Base-by-base conservation (phyloP, 345 rosid species). In the Salix purpurea region DNA sequence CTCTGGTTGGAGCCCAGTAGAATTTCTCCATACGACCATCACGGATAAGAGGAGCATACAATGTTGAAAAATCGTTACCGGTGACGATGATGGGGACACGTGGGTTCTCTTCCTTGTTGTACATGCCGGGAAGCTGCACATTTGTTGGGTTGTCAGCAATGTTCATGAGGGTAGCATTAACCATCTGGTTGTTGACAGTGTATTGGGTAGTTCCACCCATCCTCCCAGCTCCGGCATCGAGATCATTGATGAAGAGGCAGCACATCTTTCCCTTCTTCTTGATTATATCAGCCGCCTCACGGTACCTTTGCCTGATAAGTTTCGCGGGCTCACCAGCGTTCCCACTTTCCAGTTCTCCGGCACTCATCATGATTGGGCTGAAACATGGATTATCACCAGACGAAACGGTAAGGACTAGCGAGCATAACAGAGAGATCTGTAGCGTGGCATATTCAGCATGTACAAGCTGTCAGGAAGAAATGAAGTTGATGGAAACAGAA, bases 1-100 rank as follows among this genome's bases (percentile, higher is more conserved):
- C 99, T 72, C 97, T 89, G 32, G 93, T 93, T 0, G 99, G 99
- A 2, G 99, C 98, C 99, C 97, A 93, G 90, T 96, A 96, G 93
- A 93, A 96, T 69, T 96, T 96, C 94, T 96, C 99, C 99, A 96
- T 96, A 86, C 99, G 97, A 61, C 99, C 99, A 4, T 96, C 99
- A 86, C 98, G 98, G 89, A 96, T 96, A 39, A 96, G 94, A 52
- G 99, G 99, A 26, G 98, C 98, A 62, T 96, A 96, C 72, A 96
- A 68, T 12, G 99, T 96, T n/a, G 98, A 96, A 90, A 96, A 96
- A 83, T 96, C 99, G 82, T 96, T 96, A 76, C 99, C 98, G 0
- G 99, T 96, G 88, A 91, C 96, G 12, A 96, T 90, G 86, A 96
- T 88, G 1, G 99, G 99, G 56, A 96, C 99, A 72, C 98, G 91